Evolutionary conservation across 495 filamentous ascomycete genomes (phyloP), one percentile per base, ranked within the genome.

Genomic region (Jackrogersella minutella): DNA sequence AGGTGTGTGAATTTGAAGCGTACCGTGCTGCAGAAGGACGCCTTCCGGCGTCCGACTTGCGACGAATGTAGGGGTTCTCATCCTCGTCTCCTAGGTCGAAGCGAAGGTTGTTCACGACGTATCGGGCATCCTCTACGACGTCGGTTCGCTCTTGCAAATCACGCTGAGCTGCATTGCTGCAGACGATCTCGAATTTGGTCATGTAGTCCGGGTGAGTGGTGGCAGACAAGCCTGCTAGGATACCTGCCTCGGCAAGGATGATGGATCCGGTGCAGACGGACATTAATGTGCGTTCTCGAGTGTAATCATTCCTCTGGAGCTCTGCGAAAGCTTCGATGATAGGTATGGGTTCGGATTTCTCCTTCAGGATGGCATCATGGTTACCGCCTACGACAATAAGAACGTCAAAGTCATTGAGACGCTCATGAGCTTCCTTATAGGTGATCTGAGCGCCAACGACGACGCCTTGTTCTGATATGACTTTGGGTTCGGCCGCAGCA

Each of bases 91-190:
- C 88, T 34, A 91, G 80, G 58, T 92, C 89, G 74, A 91, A 92
- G 54, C 89, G 87, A 41, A 89, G 82, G 74, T 92, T 92, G 78
- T 92, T 92, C 70, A 93, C 90, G 7, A 93, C 85, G 66, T 92
- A 93, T 67, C 91, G 83, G 72, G 90, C 88, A 53, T 84, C 79
- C 62, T 93, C 89, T 60, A 92, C 81, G 39, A 94, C 87, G 63
- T 91, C 88, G 44, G 88, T 87, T 47, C 86, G 82, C 74, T 88
- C 85, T n/a, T 81, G 78, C 16, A 82, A 51, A 58, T 84, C 81
- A 30, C 81, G 77, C 22, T 82, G 80, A 7, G 87, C 81, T 41
- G 87, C 86, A 63, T 90, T 83, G 69, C 85, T 86, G 75, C 89
- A 91, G 36, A 92, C 72, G 53, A 80, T 87, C 77, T 92, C 89